Evolutionary conservation across 2,329 filamentous ascomycete genomes (phyloP).

Genomic region (Podosphaera aphanis): DNA sequence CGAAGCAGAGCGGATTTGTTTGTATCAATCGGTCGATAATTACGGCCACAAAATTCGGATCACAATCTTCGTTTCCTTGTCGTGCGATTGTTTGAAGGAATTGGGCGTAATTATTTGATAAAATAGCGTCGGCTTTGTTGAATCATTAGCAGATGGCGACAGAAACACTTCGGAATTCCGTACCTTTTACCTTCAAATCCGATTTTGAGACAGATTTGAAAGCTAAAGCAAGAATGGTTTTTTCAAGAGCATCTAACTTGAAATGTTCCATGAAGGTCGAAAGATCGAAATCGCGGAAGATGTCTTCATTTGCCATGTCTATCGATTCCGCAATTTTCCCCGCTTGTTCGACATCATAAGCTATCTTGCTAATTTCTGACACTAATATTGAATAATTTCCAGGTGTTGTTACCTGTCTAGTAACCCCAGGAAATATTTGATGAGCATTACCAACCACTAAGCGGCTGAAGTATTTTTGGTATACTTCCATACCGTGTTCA

Average conservation of each 20-base stretch:
- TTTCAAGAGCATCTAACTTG: constrained; percentile 69
- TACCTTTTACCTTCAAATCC: constrained; percentile 79
- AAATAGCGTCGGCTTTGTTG: constrained; percentile 57
- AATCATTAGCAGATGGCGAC: constrained; percentile 3
- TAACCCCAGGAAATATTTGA: constrained; percentile 68
- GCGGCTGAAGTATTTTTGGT: constrained; percentile 83
- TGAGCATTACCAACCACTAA: constrained; percentile 75
- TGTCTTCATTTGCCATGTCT: constrained; percentile 71
- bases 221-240: constrained; percentile 67
- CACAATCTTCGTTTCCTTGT: constrained; percentile 40
- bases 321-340: constrained; percentile 83
- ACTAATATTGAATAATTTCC: constrained; percentile 68
- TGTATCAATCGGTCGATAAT: constrained; percentile 73
- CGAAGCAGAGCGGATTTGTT: constrained; percentile 69
- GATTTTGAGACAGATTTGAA: constrained; percentile 63
- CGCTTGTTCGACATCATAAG: constrained; percentile 58
- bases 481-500: constrained; percentile 98
- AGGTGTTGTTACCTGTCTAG: constrained; percentile 47
- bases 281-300: constrained; percentile 92
- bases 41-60: constrained; percentile 46
- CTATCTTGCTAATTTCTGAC: constrained; percentile 68
- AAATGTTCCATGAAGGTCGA: constrained; percentile 91
- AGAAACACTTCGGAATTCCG: constrained; percentile 8
- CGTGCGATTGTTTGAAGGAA: constrained; percentile 48
- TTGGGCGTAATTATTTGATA: constrained; percentile 53